Conservation (phyloP, 441 rosid species). For the Euphorbia celastroides region DNA sequence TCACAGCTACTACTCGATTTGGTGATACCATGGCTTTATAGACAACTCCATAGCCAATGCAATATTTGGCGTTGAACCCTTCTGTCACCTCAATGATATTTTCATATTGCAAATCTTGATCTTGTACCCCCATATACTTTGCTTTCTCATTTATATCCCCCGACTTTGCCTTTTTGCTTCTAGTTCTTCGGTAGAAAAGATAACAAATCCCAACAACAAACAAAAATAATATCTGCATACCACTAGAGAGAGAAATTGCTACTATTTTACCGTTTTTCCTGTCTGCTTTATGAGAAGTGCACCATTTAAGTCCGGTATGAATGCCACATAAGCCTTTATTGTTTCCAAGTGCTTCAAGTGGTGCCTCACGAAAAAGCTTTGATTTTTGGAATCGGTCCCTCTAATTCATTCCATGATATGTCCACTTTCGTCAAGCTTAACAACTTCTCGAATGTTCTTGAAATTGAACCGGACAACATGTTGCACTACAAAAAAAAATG, state of each 20-base stretch:
- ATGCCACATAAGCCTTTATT: background rate
- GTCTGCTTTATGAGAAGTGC: background rate
- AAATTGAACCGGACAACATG: no score
- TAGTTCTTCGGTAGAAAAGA: background rate
- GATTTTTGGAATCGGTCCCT: no score
- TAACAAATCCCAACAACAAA: background rate
- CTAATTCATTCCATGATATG: no score
- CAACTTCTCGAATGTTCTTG: no score
- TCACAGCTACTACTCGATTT: conserved; percentile 10
- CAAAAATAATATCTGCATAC: background rate
- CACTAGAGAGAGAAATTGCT: background rate
- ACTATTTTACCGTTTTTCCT: background rate
- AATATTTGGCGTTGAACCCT: conserved; percentile 4
- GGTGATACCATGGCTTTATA: conserved; percentile 10
- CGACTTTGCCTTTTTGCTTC: background rate
- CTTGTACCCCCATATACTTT: background rate
- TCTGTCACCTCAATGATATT: conserved; percentile 3
- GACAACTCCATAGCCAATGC: conserved; percentile 13
- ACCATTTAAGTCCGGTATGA: background rate
- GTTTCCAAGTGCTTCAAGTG: background rate
- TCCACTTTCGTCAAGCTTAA: no score
- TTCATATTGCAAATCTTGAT: background rate
- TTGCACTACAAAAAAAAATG: no score
- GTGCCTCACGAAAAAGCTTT: no score
- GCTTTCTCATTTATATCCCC: background rate